Percentiles rank a stretch among this genome's conserved stretches.
These are phyloP conservation scores for Verbascum thapsus DNA, from an alignment of 257 asterid genomes.

Conservation along the genomic window DNA sequence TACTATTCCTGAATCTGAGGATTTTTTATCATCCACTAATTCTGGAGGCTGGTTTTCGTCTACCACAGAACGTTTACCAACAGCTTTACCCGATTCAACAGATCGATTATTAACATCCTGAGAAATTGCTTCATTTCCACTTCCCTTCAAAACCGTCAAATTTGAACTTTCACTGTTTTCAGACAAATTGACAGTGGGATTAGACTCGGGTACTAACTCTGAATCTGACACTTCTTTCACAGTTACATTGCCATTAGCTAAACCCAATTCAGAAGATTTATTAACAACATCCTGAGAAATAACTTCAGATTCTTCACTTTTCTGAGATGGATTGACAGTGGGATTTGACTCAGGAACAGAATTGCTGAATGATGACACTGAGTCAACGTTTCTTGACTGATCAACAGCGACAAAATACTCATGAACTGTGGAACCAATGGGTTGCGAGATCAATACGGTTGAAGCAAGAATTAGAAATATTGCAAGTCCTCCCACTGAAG, in stretches of 20 bases:
- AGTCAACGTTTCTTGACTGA: conserved; percentile 14
- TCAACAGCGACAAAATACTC: conserved; percentile 39
- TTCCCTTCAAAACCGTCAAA: conserved; percentile 1
- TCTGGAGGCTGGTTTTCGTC: conserved; percentile 17
- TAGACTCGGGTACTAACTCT: no score
- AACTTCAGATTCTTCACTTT: conserved; percentile 15
- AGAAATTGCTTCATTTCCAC: conserved; percentile 19
- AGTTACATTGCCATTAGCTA: not conserved
- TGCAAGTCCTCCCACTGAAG: conserved; percentile 49
- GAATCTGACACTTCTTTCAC: conserved; percentile 13
- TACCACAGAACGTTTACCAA: not conserved
- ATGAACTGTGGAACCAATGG: conserved; percentile 40
- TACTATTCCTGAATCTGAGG: conserved; percentile 2
- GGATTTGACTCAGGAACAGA: conserved; percentile 21
- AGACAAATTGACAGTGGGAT: not conserved
- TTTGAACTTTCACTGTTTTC: conserved; percentile 10
- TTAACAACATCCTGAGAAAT: not conserved
- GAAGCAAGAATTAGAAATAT: conserved; percentile 52
- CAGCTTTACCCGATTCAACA: not conserved
- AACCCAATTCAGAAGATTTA: not conserved
- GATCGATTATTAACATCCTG: not conserved
- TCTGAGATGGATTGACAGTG: conserved; percentile 9
- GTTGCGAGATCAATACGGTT: conserved; percentile 45
- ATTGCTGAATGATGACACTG: conserved; percentile 7
- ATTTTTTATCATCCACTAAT: conserved; percentile 21